A percentile compares a stretch with the other conserved stretches of the same genome.
Conservation (phyloP, 495 filamentous ascomycete genomes). For the Massariosphaeria phaeospora region DNA sequence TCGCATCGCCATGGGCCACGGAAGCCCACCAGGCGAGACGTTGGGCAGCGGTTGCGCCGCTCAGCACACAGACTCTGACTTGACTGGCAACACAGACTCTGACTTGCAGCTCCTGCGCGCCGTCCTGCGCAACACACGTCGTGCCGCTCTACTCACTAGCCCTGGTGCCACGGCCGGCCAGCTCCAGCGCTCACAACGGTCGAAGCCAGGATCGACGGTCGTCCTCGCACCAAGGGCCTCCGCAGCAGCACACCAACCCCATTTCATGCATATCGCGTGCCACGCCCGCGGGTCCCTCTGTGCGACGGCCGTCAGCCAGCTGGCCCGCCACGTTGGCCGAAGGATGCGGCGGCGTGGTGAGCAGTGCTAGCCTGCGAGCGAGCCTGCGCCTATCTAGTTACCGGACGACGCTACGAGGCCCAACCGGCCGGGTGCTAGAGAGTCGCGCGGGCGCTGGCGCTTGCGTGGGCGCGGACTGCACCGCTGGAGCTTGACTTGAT, state of each 20-base stretch:
- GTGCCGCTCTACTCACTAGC: too few relatives aligned
- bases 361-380: constrained; percentile 22
- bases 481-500: background rate
- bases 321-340: constrained; percentile 25
- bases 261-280: constrained; percentile 20
- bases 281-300: constrained; percentile 11
- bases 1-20: too few relatives aligned
- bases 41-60: too few relatives aligned
- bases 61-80: too few relatives aligned
- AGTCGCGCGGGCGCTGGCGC: background rate
- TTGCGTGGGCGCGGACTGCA: background rate
- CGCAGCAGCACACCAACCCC: background rate
- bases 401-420: constrained; percentile 5
- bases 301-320: constrained; percentile 24
- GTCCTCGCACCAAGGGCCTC: constrained; percentile 18
- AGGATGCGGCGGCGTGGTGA: constrained; percentile 20
- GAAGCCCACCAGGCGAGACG: too few relatives aligned
- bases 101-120: background rate
- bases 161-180: background rate
- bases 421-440: constrained; percentile 8
- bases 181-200: constrained; percentile 11
- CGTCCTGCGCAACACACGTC: background rate
- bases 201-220: constrained; percentile 15
- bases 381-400: too few relatives aligned
- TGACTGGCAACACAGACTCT: too few relatives aligned